Evolutionary conservation across 2,329 filamentous ascomycete species (phyloP).

Genomic region (Pestalotiopsis sp.): DNA sequence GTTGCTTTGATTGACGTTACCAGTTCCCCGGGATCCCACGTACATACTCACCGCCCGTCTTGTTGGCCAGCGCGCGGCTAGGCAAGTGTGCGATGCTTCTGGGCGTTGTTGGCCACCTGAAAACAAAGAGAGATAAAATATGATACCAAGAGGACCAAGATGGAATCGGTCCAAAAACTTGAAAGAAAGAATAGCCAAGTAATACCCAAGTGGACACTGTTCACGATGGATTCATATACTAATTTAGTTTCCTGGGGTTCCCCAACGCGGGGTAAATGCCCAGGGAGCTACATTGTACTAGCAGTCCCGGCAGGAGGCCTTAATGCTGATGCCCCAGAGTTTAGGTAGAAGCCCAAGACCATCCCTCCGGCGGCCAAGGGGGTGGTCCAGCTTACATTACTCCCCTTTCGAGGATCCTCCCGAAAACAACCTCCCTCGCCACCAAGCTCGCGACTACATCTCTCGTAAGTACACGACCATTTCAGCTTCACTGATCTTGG

Average conservation of each 20-base stretch:
- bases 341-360: not conserved
- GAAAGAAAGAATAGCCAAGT: not conserved
- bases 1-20: not conserved
- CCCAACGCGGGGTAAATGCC: slow-evolving; percentile 9
- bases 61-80: not conserved
- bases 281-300: not conserved
- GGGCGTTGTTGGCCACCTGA: too few relatives aligned
- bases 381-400: not conserved
- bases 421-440: not conserved
- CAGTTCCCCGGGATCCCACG: not conserved
- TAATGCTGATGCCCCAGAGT: not conserved
- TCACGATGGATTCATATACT: not conserved
- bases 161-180: too few relatives aligned
- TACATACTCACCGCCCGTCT: not conserved
- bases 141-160: not conserved
- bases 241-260: slow-evolving; percentile 6
- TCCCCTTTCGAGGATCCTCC: not conserved
- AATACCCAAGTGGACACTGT: not conserved
- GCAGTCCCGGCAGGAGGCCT: too few relatives aligned
- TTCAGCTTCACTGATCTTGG: slow-evolving; percentile 11
- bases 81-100: too few relatives aligned
- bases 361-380: not conserved
- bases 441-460: not conserved
- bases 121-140: not conserved
- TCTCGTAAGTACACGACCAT: not conserved